Percentiles rank a stretch among this genome's conserved stretches.
Evolutionary conservation across 169 alveolate genomes (phyloP).

Genomic region (Plasmodium knowlesi): DNA sequence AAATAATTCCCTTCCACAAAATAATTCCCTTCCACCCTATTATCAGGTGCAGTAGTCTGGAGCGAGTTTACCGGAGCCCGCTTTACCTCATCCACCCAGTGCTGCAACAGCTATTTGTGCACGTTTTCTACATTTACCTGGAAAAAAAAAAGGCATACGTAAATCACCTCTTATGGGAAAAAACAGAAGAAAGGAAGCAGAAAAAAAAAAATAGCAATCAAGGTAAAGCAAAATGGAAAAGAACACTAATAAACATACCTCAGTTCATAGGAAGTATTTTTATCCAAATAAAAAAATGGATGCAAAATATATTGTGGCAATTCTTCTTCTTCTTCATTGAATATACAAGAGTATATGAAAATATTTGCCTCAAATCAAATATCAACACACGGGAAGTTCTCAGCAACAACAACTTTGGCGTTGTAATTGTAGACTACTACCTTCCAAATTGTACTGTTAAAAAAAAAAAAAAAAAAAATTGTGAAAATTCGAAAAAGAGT

Average conservation of each 20-base stretch:
- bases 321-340: conserved; percentile 43
- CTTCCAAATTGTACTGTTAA: conserved; percentile 38
- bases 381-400: conserved; percentile 61
- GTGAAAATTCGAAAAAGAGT: background rate
- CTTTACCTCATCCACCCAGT: conserved; percentile 31
- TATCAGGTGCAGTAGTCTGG: conserved; percentile 42
- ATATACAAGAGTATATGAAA: conserved; percentile 30
- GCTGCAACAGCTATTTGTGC: conserved; percentile 56
- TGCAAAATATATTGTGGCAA: background rate
- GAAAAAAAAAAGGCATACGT: conserved; percentile 44
- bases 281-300: background rate
- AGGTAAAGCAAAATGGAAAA: background rate
- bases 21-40: background rate
- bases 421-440: conserved; percentile 53
- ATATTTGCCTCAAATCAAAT: conserved; percentile 7
- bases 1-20: no score
- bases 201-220: background rate
- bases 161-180: background rate
- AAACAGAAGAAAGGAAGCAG: background rate
- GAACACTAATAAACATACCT: background rate
- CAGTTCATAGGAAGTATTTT: background rate
- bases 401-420: conserved; percentile 47
- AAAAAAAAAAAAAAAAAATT: conserved; percentile 33
- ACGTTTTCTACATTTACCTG: conserved; percentile 27
- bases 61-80: conserved; percentile 31